A percentile compares a stretch with the other conserved stretches of the same genome.
phyloP scores from a whole-genome alignment of 371 early-diverging fungal species.

The Enterocytospora artemiae region DNA sequence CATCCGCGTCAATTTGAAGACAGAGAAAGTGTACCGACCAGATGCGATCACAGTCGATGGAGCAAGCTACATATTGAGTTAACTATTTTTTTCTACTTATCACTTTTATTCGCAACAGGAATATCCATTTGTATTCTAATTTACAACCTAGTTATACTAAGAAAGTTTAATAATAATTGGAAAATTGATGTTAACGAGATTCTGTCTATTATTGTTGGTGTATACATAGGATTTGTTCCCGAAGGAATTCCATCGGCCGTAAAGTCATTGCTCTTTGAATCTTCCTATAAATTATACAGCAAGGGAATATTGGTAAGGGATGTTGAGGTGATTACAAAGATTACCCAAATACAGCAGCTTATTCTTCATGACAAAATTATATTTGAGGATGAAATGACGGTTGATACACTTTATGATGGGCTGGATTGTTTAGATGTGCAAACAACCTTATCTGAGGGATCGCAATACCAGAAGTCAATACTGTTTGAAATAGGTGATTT shows the following conservation, averaged over 20 bases:
- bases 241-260: slow-evolving; percentile 79
- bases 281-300: slow-evolving; percentile 77
- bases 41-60: too few relatives aligned
- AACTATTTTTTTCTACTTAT: slow-evolving; percentile 67
- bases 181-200: too few relatives aligned
- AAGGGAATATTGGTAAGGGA: slow-evolving; percentile 79
- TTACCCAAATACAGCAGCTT: slow-evolving; percentile 78
- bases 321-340: slow-evolving; percentile 78
- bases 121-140: slow-evolving; percentile 71
- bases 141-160: slow-evolving; percentile 60
- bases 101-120: slow-evolving; percentile 67
- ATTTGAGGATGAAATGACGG: slow-evolving; percentile 82
- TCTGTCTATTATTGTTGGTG: slow-evolving; percentile 67
- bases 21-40: too few relatives aligned
- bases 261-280: slow-evolving; percentile 70
- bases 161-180: slow-evolving; percentile 62
- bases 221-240: slow-evolving; percentile 81
- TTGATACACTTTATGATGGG: slow-evolving; percentile 71
- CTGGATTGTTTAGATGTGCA: slow-evolving; percentile 1
- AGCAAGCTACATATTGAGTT: slow-evolving; percentile 67
- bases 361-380: slow-evolving; percentile 90
- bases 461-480: background rate
- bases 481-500: slow-evolving; percentile 3
- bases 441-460: slow-evolving; percentile 5
- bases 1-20: too few relatives aligned